Conservation (phyloP, 345 rosid genomes). For the Jatropha curcas region DNA sequence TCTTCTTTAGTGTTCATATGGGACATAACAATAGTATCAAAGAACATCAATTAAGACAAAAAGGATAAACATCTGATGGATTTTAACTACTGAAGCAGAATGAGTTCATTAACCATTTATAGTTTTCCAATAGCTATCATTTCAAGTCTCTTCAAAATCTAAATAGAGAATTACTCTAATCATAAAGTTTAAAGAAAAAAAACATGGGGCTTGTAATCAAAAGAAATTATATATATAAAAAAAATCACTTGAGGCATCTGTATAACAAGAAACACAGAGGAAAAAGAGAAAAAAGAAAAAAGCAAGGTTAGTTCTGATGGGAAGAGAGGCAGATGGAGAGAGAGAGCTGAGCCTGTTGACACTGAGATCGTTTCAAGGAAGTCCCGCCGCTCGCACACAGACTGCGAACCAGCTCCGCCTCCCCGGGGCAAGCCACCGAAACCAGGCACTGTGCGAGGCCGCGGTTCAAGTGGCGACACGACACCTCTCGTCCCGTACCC, state of each 20-base stretch:
- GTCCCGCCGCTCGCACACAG: conserved; percentile 86
- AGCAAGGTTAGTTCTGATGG: conserved; percentile 22
- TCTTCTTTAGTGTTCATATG: too few species aligned
- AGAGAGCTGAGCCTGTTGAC: conserved; percentile 76
- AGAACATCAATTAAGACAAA: too few species aligned
- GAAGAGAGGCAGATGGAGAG: conserved; percentile 60
- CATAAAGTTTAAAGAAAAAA: too few species aligned
- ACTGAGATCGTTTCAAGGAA: conserved; percentile 72
- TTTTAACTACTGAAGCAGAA: too few species aligned
- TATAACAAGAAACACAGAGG: background rate
- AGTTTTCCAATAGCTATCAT: too few species aligned
- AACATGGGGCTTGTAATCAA: too few species aligned
- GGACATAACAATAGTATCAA: too few species aligned
- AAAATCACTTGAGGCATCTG: background rate
- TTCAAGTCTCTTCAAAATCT: too few species aligned
- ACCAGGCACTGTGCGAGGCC: conserved; percentile 78
- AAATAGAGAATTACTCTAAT: too few species aligned
- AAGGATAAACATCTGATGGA: too few species aligned
- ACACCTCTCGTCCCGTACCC: conserved; percentile 43
- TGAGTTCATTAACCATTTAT: too few species aligned
- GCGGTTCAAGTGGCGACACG: conserved; percentile 75
- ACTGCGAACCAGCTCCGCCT: conserved; percentile 71
- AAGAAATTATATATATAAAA: background rate
- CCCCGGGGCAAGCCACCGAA: conserved; percentile 64
- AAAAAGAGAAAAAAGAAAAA: too few species aligned